Evolutionary conservation across 2,329 filamentous ascomycete species (phyloP).

Genomic region (Verticillium klebahnii): DNA sequence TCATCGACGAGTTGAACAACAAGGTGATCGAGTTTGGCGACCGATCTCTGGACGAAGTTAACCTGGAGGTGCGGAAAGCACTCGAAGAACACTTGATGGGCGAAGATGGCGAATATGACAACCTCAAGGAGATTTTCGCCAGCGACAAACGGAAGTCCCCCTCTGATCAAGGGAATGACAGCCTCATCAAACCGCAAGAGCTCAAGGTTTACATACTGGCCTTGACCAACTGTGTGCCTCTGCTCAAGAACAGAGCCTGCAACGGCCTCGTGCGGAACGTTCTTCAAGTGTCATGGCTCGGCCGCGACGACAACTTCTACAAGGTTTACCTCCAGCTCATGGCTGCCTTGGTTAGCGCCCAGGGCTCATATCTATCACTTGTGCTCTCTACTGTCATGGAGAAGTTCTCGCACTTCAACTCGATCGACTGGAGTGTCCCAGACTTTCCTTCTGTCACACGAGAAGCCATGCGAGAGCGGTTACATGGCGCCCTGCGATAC

Average conservation of each 20-base stretch:
- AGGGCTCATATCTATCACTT: conserved; percentile 69
- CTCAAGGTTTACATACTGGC: conserved; percentile 58
- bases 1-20: conserved; percentile 55
- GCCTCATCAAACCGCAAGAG: conserved; percentile 44
- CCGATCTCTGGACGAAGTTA: conserved; percentile 50
- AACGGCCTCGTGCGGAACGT: conserved; percentile 54
- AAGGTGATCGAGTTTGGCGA: conserved; percentile 50
- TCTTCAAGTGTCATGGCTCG: conserved; percentile 60
- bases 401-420: conserved; percentile 59
- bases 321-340: conserved; percentile 65
- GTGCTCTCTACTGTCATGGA: conserved; percentile 78
- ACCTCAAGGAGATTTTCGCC: conserved; percentile 54
- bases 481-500: conserved; percentile 72
- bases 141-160: conserved; percentile 37
- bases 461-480: conserved; percentile 62
- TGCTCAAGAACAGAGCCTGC: conserved; percentile 54
- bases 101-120: conserved; percentile 56
- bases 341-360: conserved; percentile 71
- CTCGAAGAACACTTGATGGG: conserved; percentile 53
- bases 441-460: conserved; percentile 57
- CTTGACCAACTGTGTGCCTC: conserved; percentile 57
- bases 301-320: conserved; percentile 60
- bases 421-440: conserved; percentile 41
- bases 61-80: conserved; percentile 48
- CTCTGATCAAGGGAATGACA: conserved; percentile 38